Percentiles rank a stretch among this genome's conserved stretches.
phyloP scores from a whole-genome alignment of 768 basidiomycete genomes.

The Tulasnella sp. region DNA sequence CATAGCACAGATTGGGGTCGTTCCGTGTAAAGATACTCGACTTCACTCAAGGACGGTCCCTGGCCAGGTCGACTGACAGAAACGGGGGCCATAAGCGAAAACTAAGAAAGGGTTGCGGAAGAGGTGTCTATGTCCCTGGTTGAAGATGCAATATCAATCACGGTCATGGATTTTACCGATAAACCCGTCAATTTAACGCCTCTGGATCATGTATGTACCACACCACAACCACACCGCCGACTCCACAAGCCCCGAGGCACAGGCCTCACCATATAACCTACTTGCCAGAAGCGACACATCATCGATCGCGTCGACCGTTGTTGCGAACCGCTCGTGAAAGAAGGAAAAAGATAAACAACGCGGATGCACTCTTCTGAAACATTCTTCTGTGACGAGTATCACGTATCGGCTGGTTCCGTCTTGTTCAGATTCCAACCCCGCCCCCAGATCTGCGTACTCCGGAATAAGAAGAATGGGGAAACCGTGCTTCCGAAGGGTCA shows the following conservation, averaged over 20 bases:
- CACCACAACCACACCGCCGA: too few species aligned
- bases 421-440: slow-evolving; percentile 11
- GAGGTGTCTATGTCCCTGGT: too few species aligned
- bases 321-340: too few species aligned
- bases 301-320: too few species aligned
- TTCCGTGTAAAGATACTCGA: slow-evolving; percentile 6
- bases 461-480: slow-evolving; percentile 24
- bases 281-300: too few species aligned
- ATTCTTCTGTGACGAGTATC: slow-evolving; percentile 12
- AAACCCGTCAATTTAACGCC: too few species aligned
- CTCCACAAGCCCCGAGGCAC: too few species aligned
- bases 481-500: slow-evolving; percentile 47
- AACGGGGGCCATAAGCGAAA: neutral
- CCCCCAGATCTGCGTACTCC: slow-evolving; percentile 25
- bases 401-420: slow-evolving; percentile 11
- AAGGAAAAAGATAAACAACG: neutral
- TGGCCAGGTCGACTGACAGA: neutral
- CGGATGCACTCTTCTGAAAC: slow-evolving; percentile 5
- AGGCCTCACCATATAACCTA: too few species aligned
- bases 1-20: slow-evolving; percentile 29
- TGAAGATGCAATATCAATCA: too few species aligned
- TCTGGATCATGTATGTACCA: too few species aligned
- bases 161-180: too few species aligned
- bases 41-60: neutral
- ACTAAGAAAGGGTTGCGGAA: neutral